These are phyloP conservation scores for Fusarium xylarioides DNA, from an alignment of 2,329 filamentous ascomycete genomes.

Conservation along the genomic window DNA sequence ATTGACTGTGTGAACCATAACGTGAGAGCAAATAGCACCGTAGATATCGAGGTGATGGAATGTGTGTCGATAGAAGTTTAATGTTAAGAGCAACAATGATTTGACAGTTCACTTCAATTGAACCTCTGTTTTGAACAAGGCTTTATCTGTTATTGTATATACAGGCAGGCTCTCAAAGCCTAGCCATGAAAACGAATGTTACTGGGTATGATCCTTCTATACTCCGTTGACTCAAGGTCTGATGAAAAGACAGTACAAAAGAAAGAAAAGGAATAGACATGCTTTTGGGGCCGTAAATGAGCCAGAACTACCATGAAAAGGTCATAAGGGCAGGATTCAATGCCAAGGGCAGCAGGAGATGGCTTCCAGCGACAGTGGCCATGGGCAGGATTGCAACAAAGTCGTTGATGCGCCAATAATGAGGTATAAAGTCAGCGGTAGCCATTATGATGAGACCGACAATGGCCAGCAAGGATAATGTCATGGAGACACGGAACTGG, in stretches of 20 bases:
- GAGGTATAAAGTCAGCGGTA: constrained; percentile 69
- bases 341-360: constrained; percentile 76
- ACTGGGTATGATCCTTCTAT: constrained; percentile 23
- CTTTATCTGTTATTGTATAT: neutral
- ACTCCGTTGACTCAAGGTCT: neutral
- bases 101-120: neutral
- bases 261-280: neutral
- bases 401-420: constrained; percentile 72
- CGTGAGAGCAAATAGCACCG: neutral
- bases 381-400: constrained; percentile 82
- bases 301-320: constrained; percentile 70
- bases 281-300: constrained; percentile 1
- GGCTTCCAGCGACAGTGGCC: constrained; percentile 73
- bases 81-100: neutral
- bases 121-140: neutral
- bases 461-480: constrained; percentile 67
- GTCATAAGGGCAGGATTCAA: constrained; percentile 84
- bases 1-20: neutral
- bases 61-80: neutral
- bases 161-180: neutral
- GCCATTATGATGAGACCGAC: constrained; percentile 72
- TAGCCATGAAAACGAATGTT: constrained; percentile 4
- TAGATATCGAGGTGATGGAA: neutral
- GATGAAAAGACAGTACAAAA: neutral
- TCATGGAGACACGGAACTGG: constrained; percentile 77